Conservation (phyloP, 202 grass and related monocot genomes). For the Dendrocalamus latiflorus region DNA sequence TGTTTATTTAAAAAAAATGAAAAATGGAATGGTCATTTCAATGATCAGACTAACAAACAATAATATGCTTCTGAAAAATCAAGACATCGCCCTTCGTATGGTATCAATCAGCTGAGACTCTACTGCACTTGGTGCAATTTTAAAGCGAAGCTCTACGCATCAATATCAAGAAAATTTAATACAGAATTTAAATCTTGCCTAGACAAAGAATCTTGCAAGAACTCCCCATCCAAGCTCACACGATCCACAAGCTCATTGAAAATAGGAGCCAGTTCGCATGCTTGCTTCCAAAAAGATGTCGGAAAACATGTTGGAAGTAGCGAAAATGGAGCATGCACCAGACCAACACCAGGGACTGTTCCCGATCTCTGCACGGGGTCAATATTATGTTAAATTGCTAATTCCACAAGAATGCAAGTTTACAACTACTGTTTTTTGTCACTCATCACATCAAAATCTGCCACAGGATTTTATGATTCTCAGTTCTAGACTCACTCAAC, state of each 20-base stretch:
- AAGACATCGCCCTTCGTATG: not conserved
- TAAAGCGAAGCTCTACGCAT: not conserved
- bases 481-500: too few relatives aligned
- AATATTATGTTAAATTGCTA: not conserved
- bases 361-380: constrained; percentile 65
- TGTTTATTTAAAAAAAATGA: not conserved
- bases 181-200: constrained; percentile 37
- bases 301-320: constrained; percentile 59
- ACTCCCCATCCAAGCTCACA: constrained; percentile 80
- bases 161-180: not conserved
- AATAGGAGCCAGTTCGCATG: constrained; percentile 72
- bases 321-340: constrained; percentile 81
- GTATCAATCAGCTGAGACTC: not conserved
- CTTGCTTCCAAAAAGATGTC: constrained; percentile 56
- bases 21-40: not conserved
- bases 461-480: not conserved
- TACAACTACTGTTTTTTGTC: not conserved
- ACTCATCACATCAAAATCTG: not conserved
- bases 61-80: not conserved
- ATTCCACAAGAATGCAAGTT: not conserved
- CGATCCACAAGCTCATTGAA: constrained; percentile 94
- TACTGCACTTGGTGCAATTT: not conserved
- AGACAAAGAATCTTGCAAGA: constrained; percentile 78
- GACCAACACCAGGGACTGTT: constrained; percentile 69
- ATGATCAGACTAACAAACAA: not conserved